Base-by-base conservation (phyloP, 768 basidiomycete genomes). In the Phylloporus rhodoxanthus region DNA sequence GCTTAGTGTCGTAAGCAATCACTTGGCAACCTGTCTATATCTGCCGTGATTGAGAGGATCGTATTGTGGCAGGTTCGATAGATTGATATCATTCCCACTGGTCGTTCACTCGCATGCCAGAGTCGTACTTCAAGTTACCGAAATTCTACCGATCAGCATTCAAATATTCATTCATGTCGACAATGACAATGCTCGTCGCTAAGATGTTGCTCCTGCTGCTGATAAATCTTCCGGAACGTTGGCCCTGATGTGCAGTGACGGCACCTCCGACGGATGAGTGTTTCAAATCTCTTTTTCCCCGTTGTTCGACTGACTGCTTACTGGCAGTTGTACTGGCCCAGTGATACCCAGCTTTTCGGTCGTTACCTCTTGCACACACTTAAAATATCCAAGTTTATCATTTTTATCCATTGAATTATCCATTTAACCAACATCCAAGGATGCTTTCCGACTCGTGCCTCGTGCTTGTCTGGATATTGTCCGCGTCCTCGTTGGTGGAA, bases 401-500 rank as follows among this genome's bases (percentile, higher is more conserved):
- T 20, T 25, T 17, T 1, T 21, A 21, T 43, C 10, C 29, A n/a
- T 14, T n/a, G 20, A 38, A 17, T 29, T 45, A 29, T 36, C 39
- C 23, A 21, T 30, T 15, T 39, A 45, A 30, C 26, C 37, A 8
- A 38, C n/a, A 37, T 11, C 20, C 25, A 15, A 20, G 43, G 8
- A 49, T 49, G 49, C 15, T n/a, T 6, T 26, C 40, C 6, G 19
- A 38, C 6, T 30, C 37, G 19, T 5, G 17, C 3, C 37, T 57
- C 14, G 13, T 47, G 8, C 36, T 52, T 20, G 23, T 38, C 33
- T 47, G 36, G 4, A 39, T 52, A 38, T 36, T 53, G 36, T 49
- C 20, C 1, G n/a, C 25, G n/a, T 23, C 32, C 10, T 49, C 48
- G 34, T 42, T 20, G 33, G 59, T 42, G 6, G 37, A 51, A 30